phyloP scores from a whole-genome alignment of 2,329 filamentous ascomycete genomes.

The Venturia asperata region DNA sequence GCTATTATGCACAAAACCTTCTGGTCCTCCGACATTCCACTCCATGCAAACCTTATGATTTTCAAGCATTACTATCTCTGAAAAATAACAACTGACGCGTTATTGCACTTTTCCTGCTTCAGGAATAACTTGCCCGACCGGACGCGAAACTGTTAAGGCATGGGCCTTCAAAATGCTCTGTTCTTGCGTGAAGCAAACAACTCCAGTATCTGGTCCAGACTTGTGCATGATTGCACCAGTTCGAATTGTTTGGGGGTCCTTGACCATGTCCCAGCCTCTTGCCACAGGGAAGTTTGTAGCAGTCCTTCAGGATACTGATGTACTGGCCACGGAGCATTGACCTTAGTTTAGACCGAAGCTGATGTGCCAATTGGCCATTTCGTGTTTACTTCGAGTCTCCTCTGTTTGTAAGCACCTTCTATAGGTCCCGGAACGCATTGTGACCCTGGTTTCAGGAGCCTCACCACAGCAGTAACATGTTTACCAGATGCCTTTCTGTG shows the following conservation, averaged over 20 bases:
- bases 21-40: not conserved
- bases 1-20: not conserved
- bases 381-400: not conserved
- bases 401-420: not conserved
- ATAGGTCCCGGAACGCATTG: not conserved
- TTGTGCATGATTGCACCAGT: not conserved
- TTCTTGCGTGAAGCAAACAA: not conserved
- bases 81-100: no score
- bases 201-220: not conserved
- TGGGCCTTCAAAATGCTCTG: not conserved
- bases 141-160: not conserved
- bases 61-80: no score
- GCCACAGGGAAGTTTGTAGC: not conserved
- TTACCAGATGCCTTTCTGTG: not conserved
- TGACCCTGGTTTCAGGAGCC: not conserved
- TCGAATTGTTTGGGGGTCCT: no score
- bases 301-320: not conserved
- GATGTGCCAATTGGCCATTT: not conserved
- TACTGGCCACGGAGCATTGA: not conserved
- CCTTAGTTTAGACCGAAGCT: not conserved
- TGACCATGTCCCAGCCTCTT: not conserved
- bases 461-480: conserved; percentile 6
- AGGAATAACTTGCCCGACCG: not conserved
- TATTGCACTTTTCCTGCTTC: not conserved
- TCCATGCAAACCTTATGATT: not conserved